These are phyloP conservation scores for Trebouxia sp. DNA, from an alignment of 139 green algal genomes.

Conservation along the genomic window DNA sequence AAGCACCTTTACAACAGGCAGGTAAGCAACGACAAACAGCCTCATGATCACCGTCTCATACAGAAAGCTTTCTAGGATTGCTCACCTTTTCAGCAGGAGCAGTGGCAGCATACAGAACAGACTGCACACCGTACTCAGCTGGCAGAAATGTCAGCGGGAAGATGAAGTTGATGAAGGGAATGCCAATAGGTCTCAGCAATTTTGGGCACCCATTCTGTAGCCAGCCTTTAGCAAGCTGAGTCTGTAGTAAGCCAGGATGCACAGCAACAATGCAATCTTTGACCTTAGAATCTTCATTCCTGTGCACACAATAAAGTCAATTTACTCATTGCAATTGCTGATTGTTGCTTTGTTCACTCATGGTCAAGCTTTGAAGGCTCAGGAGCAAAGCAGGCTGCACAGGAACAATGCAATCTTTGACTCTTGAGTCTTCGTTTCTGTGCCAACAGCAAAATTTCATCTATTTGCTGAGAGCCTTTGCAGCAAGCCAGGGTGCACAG, in stretches of 20 bases:
- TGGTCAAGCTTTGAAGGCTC: background rate
- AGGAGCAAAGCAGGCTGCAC: background rate
- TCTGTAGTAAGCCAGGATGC: conserved; percentile 70
- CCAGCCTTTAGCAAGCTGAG: conserved; percentile 57
- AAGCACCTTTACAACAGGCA: no score
- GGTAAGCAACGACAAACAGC: background rate
- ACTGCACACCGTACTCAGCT: conserved; percentile 39
- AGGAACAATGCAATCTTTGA: background rate
- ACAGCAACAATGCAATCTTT: conserved; percentile 51
- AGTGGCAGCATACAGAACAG: conserved; percentile 48
- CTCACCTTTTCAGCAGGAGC: conserved; percentile 32
- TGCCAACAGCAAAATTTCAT: no score
- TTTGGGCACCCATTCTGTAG: conserved; percentile 38
- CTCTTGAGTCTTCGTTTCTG: background rate
- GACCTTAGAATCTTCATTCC: no score
- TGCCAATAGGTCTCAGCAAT: conserved; percentile 14
- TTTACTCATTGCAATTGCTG: background rate
- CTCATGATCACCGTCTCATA: no score
- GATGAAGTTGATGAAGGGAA: conserved; percentile 22
- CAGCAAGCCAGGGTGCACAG: conserved; percentile 68
- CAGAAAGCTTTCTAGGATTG: background rate
- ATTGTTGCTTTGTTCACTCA: background rate
- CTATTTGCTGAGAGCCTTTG: no score
- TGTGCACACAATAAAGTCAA: conserved; percentile 12
- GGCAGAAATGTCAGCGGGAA: conserved; percentile 37